Evolutionary conservation across 2,329 filamentous ascomycete species (phyloP).

Genomic region (Macroventuria anomochaeta): DNA sequence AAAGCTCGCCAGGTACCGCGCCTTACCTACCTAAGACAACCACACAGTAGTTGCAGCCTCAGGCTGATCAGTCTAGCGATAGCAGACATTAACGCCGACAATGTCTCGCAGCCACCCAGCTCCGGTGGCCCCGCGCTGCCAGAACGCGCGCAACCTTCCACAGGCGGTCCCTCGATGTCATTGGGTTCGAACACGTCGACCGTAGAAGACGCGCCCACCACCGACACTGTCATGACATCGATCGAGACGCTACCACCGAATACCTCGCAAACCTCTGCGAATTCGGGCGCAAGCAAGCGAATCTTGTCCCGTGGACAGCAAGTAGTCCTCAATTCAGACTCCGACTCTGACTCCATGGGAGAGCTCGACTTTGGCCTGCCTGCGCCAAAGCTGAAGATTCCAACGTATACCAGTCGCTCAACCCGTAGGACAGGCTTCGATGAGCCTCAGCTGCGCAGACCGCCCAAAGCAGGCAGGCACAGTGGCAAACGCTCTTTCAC

Average conservation of each 20-base stretch:
- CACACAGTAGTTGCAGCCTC: slow-evolving; percentile 4
- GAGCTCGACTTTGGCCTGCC: slow-evolving; percentile 57
- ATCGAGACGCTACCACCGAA: slow-evolving; percentile 2
- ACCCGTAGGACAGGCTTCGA: slow-evolving; percentile 20
- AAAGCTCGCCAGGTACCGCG: slow-evolving; percentile 5
- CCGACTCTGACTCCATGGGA: slow-evolving; percentile 63
- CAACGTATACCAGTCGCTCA: slow-evolving; percentile 14
- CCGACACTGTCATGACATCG: slow-evolving; percentile 3
- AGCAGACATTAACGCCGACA: slow-evolving; percentile 1
- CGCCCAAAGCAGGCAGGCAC: slow-evolving; percentile 23
- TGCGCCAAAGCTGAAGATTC: slow-evolving; percentile 16
- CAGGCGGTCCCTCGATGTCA: not conserved
- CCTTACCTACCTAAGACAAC: not conserved
- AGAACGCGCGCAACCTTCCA: not conserved
- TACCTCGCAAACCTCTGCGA: slow-evolving; percentile 36
- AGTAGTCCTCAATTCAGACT: slow-evolving; percentile 70
- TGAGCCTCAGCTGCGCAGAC: slow-evolving; percentile 31
- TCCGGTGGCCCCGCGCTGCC: not conserved
- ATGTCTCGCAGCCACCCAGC: not conserved
- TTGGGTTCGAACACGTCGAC: slow-evolving; percentile 5
- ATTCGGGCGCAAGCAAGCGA: slow-evolving; percentile 52
- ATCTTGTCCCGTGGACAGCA: slow-evolving; percentile 61
- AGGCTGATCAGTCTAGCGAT: slow-evolving; percentile 1
- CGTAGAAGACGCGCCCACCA: slow-evolving; percentile 13
- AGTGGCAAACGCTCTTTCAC: slow-evolving; percentile 28